Conservation (phyloP, 371 early-diverging fungal species). For the Mortierella sp. region DNA sequence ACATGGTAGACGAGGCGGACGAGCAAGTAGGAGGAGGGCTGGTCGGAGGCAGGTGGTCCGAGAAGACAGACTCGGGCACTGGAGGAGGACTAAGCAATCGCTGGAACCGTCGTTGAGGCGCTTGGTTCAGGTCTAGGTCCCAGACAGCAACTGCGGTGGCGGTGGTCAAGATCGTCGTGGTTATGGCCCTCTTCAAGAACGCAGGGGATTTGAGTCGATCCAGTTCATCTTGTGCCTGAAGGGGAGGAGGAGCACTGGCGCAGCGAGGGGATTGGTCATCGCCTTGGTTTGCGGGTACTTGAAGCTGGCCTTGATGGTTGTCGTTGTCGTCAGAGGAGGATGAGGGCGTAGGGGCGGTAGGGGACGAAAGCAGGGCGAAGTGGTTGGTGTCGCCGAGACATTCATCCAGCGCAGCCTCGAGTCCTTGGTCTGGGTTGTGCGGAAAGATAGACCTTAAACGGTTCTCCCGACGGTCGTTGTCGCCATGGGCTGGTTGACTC, state of each 20-base stretch:
- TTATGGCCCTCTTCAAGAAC: not conserved
- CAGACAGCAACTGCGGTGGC: not conserved
- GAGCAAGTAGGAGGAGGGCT: not conserved
- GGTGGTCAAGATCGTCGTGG: not conserved
- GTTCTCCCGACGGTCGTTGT: not conserved
- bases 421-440: not conserved
- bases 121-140: not conserved
- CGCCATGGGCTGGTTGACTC: not conserved
- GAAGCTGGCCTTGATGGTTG: not conserved
- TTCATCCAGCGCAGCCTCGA: conserved; percentile 7
- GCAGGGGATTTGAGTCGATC: not conserved
- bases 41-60: no score
- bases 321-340: not conserved
- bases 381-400: not conserved
- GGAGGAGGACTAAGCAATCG: not conserved
- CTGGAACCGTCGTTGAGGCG: not conserved
- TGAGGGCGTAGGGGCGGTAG: not conserved
- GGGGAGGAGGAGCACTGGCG: no score
- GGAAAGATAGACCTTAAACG: not conserved
- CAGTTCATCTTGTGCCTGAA: not conserved
- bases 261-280: no score
- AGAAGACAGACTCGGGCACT: no score
- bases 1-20: not conserved
- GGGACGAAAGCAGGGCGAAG: not conserved
- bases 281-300: not conserved